Base-by-base conservation (phyloP, 306 rosid genomes). In the Quercus cerris region DNA sequence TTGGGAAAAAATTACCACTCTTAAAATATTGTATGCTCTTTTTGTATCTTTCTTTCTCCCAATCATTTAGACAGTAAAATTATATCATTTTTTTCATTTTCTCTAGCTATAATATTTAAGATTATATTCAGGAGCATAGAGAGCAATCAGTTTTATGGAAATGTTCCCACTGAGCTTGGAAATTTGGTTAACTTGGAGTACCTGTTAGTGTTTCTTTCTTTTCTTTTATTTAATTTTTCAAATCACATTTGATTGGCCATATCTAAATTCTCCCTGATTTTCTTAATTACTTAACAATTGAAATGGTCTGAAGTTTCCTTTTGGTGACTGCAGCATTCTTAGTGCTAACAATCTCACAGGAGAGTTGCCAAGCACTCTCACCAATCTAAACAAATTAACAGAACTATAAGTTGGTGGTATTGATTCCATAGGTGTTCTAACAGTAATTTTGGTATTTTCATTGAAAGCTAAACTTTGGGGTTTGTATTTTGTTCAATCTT, bases 1-100 rank as follows among this genome's bases (percentile, higher is more conserved):
- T 18, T 78, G 73, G 86, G 86, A 68, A 78, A 78, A 1, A 41
- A 23, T 82, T n/a, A 78, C 76, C 41, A 17, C 62, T 58, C 76
- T 82, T 3, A 25, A 38, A 25, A 38, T 20, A 25, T 4, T 82
- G 85, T 82, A 77, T 35, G 78, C 62, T 77, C 19, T 8, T 70
- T 0, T 1, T 18, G 49, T 31, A 25, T 58, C 61, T 56, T 11
- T n/a, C 27, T 30, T 19, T 59, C 19, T 81, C 19, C 54, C 19
- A 4, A 30, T 19, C 49, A 41, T 41, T 41, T 41, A 6, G 49
- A 41, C 49, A 41, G 12, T 7, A 41, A 41, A 41, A 41, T 7
- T 41, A 7, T 7, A 10, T 41, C 49, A 41, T 4, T 41, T 5
- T 15, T 54, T 20, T 33, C 56, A 41, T 41, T 41, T 41, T 11